A percentile compares a stretch with the other conserved stretches of the same genome.
phyloP scores from a whole-genome alignment of 345 rosid genomes.

The Rhizophora mangle region DNA sequence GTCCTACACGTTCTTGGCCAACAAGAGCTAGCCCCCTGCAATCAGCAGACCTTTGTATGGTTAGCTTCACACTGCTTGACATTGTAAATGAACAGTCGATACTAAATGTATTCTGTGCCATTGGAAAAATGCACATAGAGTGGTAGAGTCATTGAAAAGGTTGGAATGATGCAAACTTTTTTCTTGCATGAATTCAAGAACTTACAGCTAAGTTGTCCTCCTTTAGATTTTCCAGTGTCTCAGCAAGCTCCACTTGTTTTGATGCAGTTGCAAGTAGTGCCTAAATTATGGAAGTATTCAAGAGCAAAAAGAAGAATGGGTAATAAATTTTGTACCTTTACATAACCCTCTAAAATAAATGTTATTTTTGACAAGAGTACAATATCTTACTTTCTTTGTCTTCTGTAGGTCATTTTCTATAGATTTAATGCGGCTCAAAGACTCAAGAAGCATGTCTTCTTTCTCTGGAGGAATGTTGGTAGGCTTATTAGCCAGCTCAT shows the following conservation, averaged over 20 bases:
- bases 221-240: conserved; percentile 66
- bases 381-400: conserved; percentile 66
- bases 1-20: conserved; percentile 65
- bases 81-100: too few species aligned
- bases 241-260: conserved; percentile 83
- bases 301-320: not conserved
- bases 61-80: not conserved
- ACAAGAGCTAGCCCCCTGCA: conserved; percentile 58
- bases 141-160: too few species aligned
- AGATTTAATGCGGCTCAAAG: conserved; percentile 68
- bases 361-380: not conserved
- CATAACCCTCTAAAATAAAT: not conserved
- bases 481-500: conserved; percentile 60
- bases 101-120: too few species aligned
- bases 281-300: conserved; percentile 35
- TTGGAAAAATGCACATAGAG: too few species aligned
- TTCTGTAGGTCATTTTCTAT: conserved; percentile 85
- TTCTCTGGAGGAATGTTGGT: conserved; percentile 81
- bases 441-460: conserved; percentile 81
- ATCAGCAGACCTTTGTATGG: not conserved
- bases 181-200: conserved; percentile 2
- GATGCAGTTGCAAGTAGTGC: conserved; percentile 85
- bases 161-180: not conserved
- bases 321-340: not conserved
- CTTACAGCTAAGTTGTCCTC: conserved; percentile 52